Conservation (phyloP, 192 early-diverging fungal genomes). For the Helicostylum pulchrum region DNA sequence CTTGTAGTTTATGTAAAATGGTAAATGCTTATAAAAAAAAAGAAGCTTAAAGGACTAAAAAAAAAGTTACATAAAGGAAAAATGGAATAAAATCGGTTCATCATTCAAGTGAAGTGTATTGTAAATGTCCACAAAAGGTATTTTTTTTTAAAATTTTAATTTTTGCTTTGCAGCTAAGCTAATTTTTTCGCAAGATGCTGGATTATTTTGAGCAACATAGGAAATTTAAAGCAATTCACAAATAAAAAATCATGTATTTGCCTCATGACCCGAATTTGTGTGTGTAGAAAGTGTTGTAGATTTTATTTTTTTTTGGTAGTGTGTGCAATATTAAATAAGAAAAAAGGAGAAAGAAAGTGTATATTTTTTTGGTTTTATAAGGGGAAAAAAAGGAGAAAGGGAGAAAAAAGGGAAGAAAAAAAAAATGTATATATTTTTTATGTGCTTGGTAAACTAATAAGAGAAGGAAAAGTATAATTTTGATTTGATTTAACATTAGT, state of each 20-base stretch:
- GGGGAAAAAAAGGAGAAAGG: no score
- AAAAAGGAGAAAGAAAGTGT: background rate
- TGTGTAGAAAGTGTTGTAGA: background rate
- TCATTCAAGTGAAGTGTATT: conserved; percentile 5
- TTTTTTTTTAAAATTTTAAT: no score
- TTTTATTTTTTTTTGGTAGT: conserved; percentile 7
- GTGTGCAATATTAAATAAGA: background rate
- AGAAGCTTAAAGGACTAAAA: no score
- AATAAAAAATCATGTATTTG: no score
- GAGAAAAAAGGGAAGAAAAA: no score
- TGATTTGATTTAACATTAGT: background rate
- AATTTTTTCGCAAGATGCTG: background rate
- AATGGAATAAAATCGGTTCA: conserved; percentile 5
- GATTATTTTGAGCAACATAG: conserved; percentile 1
- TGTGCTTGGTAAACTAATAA: conserved; percentile 16
- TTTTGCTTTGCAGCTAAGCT: no score
- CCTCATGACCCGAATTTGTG: background rate
- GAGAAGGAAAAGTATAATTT: conserved; percentile 7
- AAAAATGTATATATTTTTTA: background rate
- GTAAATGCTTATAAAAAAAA: no score
- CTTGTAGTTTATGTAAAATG: background rate
- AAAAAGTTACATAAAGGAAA: background rate
- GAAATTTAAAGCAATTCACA: no score
- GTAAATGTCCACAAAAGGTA: conserved; percentile 15
- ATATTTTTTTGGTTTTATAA: conserved; percentile 1